Evolutionary conservation across 2,329 filamentous ascomycete species (phyloP).

Genomic region (Ophiosphaerella korrae): DNA sequence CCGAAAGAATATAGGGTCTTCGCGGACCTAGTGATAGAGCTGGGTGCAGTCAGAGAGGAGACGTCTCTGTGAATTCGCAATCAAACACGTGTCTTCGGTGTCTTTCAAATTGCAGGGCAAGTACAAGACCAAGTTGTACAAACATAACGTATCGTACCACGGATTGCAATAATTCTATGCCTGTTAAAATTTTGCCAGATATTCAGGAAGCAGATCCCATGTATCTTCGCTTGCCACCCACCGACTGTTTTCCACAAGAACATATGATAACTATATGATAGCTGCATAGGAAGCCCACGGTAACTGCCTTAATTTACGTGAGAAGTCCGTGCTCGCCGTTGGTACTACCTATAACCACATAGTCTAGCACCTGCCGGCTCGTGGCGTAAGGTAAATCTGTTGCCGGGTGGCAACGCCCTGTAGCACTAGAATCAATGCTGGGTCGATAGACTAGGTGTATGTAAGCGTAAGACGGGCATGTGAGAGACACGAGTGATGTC

Average conservation of each 20-base stretch:
- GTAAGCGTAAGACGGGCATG: neutral
- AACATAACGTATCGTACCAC: neutral
- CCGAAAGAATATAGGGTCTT: conserved; percentile 4
- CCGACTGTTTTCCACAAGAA: neutral
- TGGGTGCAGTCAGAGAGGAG: conserved; percentile 8
- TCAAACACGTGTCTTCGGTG: conserved; percentile 4
- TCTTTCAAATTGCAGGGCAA: conserved; percentile 1
- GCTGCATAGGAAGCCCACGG: neutral
- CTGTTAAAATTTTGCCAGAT: neutral
- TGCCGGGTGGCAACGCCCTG: neutral
- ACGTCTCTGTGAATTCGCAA: neutral
- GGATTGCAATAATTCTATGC: neutral
- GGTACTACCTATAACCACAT: neutral
- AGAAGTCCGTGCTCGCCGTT: neutral
- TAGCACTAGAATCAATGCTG: neutral
- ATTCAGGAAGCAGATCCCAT: neutral
- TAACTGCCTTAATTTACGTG: neutral
- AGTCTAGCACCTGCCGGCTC: neutral
- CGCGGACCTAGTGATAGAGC: conserved; percentile 1
- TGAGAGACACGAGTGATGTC: neutral
- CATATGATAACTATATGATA: neutral
- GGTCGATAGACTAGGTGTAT: neutral
- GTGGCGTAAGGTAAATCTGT: conserved; percentile 2
- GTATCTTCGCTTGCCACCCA: neutral
- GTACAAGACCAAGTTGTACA: neutral